Percentiles rank a stretch among this genome's conserved stretches.
These are phyloP conservation scores for Pontederia crassipes DNA, from an alignment of 176 grass and related monocot genomes.

Conservation along the genomic window DNA sequence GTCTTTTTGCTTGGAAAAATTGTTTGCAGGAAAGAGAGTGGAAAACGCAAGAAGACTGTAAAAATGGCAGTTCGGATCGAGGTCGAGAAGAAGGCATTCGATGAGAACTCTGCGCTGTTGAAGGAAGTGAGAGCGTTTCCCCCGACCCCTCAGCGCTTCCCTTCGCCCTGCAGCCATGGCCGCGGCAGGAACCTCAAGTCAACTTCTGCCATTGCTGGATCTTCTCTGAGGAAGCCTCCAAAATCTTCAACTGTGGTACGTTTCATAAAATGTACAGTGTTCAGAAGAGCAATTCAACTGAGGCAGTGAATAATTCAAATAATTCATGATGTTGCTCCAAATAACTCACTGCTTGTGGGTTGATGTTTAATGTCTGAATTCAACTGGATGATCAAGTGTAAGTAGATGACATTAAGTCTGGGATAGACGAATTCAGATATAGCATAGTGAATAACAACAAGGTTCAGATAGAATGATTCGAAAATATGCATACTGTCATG, in stretches of 20 bases:
- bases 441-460: too few relatives aligned
- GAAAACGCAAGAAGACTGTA: constrained; percentile 21
- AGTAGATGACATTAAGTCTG: too few relatives aligned
- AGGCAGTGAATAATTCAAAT: too few relatives aligned
- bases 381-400: too few relatives aligned
- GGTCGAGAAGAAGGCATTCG: constrained; percentile 23
- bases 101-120: constrained; percentile 27
- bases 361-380: too few relatives aligned
- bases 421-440: too few relatives aligned
- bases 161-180: constrained; percentile 45
- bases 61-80: constrained; percentile 28
- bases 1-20: neutral
- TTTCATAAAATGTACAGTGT: neutral
- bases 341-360: neutral
- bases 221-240: constrained; percentile 57
- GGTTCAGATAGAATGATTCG: too few relatives aligned
- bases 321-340: neutral
- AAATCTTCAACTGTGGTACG: constrained; percentile 38
- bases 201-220: constrained; percentile 18
- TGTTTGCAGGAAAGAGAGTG: constrained; percentile 13
- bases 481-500: too few relatives aligned
- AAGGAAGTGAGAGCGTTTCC: constrained; percentile 77
- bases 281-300: neutral
- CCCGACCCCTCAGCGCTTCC: constrained; percentile 76
- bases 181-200: constrained; percentile 35